Evolutionary conservation across 2,329 filamentous ascomycete genomes (phyloP), one percentile per base, ranked within the genome.

Genomic region (Colletotrichum godetiae): DNA sequence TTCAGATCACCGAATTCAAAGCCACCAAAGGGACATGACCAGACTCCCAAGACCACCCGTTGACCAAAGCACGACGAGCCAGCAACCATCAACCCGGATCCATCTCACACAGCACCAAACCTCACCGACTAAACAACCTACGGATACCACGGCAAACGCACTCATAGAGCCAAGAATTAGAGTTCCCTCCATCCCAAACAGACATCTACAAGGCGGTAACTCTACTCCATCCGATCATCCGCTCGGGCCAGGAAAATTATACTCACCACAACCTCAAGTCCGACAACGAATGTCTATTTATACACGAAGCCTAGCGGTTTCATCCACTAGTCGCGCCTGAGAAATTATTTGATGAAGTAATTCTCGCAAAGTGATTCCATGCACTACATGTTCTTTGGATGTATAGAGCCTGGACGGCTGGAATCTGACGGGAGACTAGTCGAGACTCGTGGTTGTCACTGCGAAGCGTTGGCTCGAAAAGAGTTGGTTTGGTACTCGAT

Each of bases 341-440:
- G 8, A 49, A 11, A 19, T 49, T 49, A 19, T 7, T 4, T n/a
- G 42, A 49, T 22, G 19, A 8, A 49, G 8, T 22, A 3, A 6
- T 49, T 49, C 8, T 49, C 42, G 19, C 15, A 49, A 49, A n/a
- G 7, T 11, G 15, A n/a, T 8, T 22, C 12, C 19, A 11, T 7
- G 10, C n/a, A n/a, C n/a, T n/a, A n/a, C n/a, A n/a, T n/a, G n/a
- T n/a, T n/a, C n/a, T n/a, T n/a, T n/a, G n/a, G n/a, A n/a, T n/a
- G n/a, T n/a, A n/a, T n/a, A n/a, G n/a, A n/a, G n/a, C n/a, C n/a
- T n/a, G n/a, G n/a, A n/a, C n/a, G n/a, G n/a, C n/a, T n/a, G n/a
- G n/a, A n/a, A n/a, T n/a, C n/a, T n/a, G 69, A 63, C 69, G 59
- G 35, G 69, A 55, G 58, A 31, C 58, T 63, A 52, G 33, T 68